Evolutionary conservation across 2,329 filamentous ascomycete species (phyloP).

Genomic region (Penicillium digitatum): DNA sequence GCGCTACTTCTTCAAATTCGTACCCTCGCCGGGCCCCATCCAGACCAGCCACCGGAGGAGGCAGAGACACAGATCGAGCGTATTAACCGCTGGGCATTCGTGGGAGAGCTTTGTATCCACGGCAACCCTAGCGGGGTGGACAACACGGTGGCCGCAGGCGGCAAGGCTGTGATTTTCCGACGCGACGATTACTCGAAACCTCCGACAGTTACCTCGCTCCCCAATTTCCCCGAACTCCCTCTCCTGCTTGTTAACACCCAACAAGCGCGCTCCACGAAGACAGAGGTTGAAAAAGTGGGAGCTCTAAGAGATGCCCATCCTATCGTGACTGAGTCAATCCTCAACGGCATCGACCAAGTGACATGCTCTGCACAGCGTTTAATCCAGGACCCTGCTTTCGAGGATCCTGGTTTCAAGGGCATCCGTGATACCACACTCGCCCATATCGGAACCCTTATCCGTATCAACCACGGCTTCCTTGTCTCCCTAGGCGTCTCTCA

Average conservation of each 20-base stretch:
- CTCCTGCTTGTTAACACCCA: slow-evolving; percentile 85
- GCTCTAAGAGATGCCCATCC: slow-evolving; percentile 68
- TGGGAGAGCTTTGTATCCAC: slow-evolving; percentile 94
- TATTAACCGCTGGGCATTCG: slow-evolving; percentile 97
- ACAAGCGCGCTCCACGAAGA: slow-evolving; percentile 77
- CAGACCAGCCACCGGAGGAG: slow-evolving; percentile 82
- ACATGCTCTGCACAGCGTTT: slow-evolving; percentile 56
- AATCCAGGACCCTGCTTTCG: slow-evolving; percentile 60
- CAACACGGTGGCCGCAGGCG: slow-evolving; percentile 90
- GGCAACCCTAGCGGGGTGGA: slow-evolving; percentile 95
- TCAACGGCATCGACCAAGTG: slow-evolving; percentile 73
- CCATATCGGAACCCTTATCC: slow-evolving; percentile 80
- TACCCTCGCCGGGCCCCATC: slow-evolving; percentile 82
- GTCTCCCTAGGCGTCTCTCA: slow-evolving; percentile 92
- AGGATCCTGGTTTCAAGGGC: slow-evolving; percentile 66
- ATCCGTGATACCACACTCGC: slow-evolving; percentile 61
- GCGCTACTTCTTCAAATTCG: slow-evolving; percentile 84
- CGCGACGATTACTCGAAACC: slow-evolving; percentile 72
- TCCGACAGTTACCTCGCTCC: slow-evolving; percentile 70
- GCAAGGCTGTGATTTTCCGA: slow-evolving; percentile 90
- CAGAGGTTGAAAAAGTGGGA: slow-evolving; percentile 82
- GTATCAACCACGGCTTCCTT: slow-evolving; percentile 87
- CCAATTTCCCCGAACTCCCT: slow-evolving; percentile 87
- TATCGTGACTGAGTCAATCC: slow-evolving; percentile 70
- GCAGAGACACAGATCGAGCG: slow-evolving; percentile 86